Base-by-base conservation (phyloP, 1,139 yeast species). In the Hansenula anomala region DNA sequence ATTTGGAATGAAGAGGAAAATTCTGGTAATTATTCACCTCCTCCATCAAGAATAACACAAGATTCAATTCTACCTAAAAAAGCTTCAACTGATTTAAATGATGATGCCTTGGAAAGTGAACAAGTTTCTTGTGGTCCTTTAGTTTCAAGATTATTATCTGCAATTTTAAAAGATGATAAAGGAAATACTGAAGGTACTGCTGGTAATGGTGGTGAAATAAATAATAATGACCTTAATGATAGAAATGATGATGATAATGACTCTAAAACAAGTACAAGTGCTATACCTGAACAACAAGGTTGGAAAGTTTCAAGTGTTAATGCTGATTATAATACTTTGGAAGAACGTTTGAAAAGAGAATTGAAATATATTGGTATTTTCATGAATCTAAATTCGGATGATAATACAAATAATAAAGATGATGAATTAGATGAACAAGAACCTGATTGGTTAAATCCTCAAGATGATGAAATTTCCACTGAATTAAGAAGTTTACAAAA, bases 381-480 rank as follows among this genome's bases (percentile, higher is more conserved):
- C 50, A 86, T 80, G 79, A 84, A 82, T 50, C 69, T 71, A 34
- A 64, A 61, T 40, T 59, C 40, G 26, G 42, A 34, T 4, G 52
- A 48, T 25, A 46, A 49, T 16, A 36, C 37, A 5, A 38, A 33
- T 33, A 44, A 43, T 4, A 46, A 45, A 28, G 49, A 45, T 29
- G 45, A 41, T 5, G 45, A 46, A 27, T 43, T 26, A 17, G 51
- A 47, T 10, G 49, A 42, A 32, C 37, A 54, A 23, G 73, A 62
- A 25, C 65, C 67, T 3, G 66, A 66, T 59, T 90, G 97, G 97
- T 66, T 83, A 19, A 71, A 74, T 40, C 81, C 84, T 34, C 97
- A 94, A 58, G 99, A 94, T 60, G 98, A 94, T 61, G 98, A 94
- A 60, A 79, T 94, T 8, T 83, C 95, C 47, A 80, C 84, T 1